Percentiles rank a stretch among this genome's conserved stretches.
Conservation (phyloP, 2,329 filamentous ascomycete genomes). For the Fusarium graminum region DNA sequence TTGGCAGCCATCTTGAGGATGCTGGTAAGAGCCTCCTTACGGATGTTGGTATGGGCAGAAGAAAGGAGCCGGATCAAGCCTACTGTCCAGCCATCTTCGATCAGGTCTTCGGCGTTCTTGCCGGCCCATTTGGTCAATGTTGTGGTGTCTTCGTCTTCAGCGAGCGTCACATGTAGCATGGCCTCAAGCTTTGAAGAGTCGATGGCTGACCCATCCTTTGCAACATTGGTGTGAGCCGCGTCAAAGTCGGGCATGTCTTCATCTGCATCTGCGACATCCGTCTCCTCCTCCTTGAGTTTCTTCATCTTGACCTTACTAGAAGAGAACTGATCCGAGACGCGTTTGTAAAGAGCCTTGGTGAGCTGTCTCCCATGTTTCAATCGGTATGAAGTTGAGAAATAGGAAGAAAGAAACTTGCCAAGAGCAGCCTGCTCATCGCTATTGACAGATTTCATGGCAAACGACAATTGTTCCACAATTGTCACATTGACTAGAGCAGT, state of each 20-base stretch:
- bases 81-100: conserved; percentile 81
- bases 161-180: conserved; percentile 64
- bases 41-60: conserved; percentile 79
- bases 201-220: conserved; percentile 40
- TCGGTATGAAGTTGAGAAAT: conserved; percentile 67
- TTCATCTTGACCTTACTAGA: conserved; percentile 45
- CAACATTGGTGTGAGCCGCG: conserved; percentile 1
- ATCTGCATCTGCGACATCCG: conserved; percentile 24
- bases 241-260: conserved; percentile 40
- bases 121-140: conserved; percentile 75
- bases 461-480: conserved; percentile 83
- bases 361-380: conserved; percentile 59
- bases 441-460: conserved; percentile 67
- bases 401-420: conserved; percentile 68
- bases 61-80: conserved; percentile 80
- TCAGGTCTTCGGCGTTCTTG: conserved; percentile 81
- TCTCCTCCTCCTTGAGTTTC: conserved; percentile 38
- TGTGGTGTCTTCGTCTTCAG: conserved; percentile 63
- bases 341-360: conserved; percentile 50
- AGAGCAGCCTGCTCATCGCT: conserved; percentile 61
- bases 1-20: conserved; percentile 74
- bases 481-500: conserved; percentile 75
- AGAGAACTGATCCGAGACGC: conserved; percentile 52
- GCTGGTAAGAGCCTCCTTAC: conserved; percentile 80
- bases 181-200: conserved; percentile 62